Evolutionary conservation across 805 yeast species (phyloP).

Genomic region (Naumovozyma baii): DNA sequence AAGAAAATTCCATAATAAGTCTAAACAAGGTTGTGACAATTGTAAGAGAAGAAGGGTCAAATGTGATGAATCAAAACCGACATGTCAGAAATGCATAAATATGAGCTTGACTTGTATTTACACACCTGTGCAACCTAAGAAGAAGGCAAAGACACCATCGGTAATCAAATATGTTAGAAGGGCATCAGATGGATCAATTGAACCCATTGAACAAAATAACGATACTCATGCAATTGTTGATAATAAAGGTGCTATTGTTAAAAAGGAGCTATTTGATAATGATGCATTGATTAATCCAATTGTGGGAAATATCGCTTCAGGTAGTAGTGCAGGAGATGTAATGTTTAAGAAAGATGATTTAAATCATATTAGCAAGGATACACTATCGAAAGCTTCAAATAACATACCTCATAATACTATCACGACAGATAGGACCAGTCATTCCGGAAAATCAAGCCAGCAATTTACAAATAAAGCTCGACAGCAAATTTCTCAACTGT

Average conservation of each 20-base stretch:
- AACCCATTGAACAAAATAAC: not conserved
- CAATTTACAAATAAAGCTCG: not conserved
- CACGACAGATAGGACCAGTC: no score
- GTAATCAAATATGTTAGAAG: not conserved
- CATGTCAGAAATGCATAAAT: slow-evolving; percentile 68
- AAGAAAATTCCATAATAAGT: slow-evolving; percentile 81
- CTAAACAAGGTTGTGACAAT: slow-evolving; percentile 80
- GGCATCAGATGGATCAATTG: not conserved
- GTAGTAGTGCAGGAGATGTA: not conserved
- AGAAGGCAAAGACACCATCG: not conserved
- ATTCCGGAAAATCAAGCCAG: no score
- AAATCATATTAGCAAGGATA: not conserved
- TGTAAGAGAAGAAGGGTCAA: slow-evolving; percentile 86
- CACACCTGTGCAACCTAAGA: slow-evolving; percentile 9
- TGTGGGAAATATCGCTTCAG: not conserved
- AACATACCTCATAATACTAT: no score
- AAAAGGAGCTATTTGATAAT: not conserved
- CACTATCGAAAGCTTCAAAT: no score
- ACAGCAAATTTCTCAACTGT: not conserved
- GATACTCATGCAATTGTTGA: not conserved
- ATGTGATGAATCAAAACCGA: slow-evolving; percentile 81
- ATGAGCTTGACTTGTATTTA: slow-evolving; percentile 75
- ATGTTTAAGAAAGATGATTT: not conserved
- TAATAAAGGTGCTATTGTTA: not conserved
- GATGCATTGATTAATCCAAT: not conserved